Conservation (phyloP, 208 protist species). For the Leishmania braziliensis region DNA sequence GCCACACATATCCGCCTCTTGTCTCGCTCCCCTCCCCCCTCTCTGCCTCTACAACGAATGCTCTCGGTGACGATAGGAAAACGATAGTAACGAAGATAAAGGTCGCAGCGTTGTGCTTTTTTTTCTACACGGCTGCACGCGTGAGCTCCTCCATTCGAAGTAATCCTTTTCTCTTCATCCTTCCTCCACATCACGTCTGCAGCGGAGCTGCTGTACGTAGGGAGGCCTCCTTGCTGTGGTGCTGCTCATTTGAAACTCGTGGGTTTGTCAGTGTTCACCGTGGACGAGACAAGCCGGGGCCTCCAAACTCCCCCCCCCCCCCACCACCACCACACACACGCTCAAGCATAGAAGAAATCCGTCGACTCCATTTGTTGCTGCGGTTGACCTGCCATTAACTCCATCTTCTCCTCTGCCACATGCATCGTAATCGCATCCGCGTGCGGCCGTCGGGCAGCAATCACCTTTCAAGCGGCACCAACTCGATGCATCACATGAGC, state of each 20-base stretch:
- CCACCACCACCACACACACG: neutral
- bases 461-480: neutral
- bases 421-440: conserved; percentile 36
- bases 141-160: neutral
- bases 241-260: neutral
- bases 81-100: neutral
- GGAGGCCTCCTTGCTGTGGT: neutral
- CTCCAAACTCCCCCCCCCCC: no score
- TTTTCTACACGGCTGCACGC: conserved; percentile 1
- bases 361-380: neutral
- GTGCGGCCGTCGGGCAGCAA: conserved; percentile 23
- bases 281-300: neutral
- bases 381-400: neutral
- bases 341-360: neutral
- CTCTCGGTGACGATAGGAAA: neutral
- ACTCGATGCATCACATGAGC: neutral
- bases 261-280: neutral
- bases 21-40: neutral
- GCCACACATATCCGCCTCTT: neutral
- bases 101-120: neutral
- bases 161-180: neutral
- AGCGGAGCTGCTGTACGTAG: neutral
- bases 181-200: neutral
- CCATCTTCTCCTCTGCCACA: neutral
- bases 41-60: neutral